Conservation (phyloP, 139 green algal species). For the Picochlorum sp. region DNA sequence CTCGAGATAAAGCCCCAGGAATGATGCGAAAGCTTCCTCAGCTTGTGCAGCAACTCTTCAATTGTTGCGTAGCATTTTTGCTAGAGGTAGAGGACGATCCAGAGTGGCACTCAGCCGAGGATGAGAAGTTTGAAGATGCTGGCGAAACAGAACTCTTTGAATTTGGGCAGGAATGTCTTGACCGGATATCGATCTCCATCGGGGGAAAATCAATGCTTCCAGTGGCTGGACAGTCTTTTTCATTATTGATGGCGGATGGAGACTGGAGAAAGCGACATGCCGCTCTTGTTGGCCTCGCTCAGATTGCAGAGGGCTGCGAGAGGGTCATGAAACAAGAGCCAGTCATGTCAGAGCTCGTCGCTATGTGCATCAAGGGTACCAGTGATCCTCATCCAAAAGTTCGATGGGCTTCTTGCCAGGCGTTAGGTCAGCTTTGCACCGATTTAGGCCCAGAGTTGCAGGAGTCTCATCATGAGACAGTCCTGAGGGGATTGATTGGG, state of each 20-base stretch:
- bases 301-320: slow-evolving; percentile 94
- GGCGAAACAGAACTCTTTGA: slow-evolving; percentile 72
- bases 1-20: slow-evolving; percentile 78
- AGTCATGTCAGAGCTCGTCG: slow-evolving; percentile 55
- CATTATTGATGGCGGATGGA: slow-evolving; percentile 53
- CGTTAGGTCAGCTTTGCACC: slow-evolving; percentile 95
- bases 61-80: slow-evolving; percentile 78
- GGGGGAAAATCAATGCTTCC: slow-evolving; percentile 84
- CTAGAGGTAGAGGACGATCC: slow-evolving; percentile 91
- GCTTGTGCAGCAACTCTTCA: slow-evolving; percentile 74
- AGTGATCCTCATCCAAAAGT: slow-evolving; percentile 70
- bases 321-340: slow-evolving; percentile 77
- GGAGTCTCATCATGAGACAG: slow-evolving; percentile 22
- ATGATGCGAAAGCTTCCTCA: slow-evolving; percentile 93
- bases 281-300: slow-evolving; percentile 80
- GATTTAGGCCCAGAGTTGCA: slow-evolving; percentile 95
- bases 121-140: slow-evolving; percentile 57
- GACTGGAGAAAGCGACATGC: slow-evolving; percentile 91
- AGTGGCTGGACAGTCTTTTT: slow-evolving; percentile 60
- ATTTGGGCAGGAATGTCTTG: slow-evolving; percentile 84
- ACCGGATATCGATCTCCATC: slow-evolving; percentile 83
- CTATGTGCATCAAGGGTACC: slow-evolving; percentile 68
- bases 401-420: slow-evolving; percentile 94
- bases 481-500: slow-evolving; percentile 52
- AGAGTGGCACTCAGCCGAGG: slow-evolving; percentile 64